A percentile compares a stretch with the other conserved stretches of the same genome.
Conservation (phyloP, 805 yeast species). For the Wickerhamomyces bisporus region DNA sequence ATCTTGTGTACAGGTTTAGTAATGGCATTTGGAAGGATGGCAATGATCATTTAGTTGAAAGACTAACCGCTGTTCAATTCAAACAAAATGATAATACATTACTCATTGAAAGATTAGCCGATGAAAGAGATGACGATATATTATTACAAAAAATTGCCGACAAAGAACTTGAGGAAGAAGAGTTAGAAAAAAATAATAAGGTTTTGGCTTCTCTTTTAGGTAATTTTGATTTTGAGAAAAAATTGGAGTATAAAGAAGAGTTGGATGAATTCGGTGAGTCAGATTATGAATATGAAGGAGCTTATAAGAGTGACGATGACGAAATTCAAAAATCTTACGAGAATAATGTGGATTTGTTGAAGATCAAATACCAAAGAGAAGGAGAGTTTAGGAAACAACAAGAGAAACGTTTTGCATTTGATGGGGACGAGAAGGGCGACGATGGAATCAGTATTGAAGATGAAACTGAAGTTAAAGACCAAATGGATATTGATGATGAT, state of each 20-base stretch:
- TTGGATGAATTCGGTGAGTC: constrained; percentile 36
- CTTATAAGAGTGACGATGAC: constrained; percentile 24
- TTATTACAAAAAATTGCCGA: constrained; percentile 24
- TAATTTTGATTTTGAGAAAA: constrained; percentile 48
- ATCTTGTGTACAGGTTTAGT: constrained; percentile 56
- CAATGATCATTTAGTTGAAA: constrained; percentile 72
- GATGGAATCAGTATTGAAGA: constrained; percentile 15
- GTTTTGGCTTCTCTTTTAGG: constrained; percentile 44
- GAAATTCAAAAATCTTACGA: constrained; percentile 24
- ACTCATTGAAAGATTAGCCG: constrained; percentile 11
- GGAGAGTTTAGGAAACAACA: constrained; percentile 20
- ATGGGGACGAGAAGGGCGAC: constrained; percentile 17
- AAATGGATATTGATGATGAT: constrained; percentile 22
- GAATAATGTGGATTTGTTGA: constrained; percentile 4
- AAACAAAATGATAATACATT: constrained; percentile 15
- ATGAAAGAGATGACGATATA: constrained; percentile 12
- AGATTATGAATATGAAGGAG: constrained; percentile 43
- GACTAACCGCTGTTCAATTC: constrained; percentile 24
- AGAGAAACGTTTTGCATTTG: constrained; percentile 7
- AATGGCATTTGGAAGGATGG: constrained; percentile 79
- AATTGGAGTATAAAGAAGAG: constrained; percentile 36
- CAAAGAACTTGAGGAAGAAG: constrained; percentile 34
- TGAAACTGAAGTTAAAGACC: constrained; percentile 14
- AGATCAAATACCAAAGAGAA: constrained; percentile 25
- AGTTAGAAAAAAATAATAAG: constrained; percentile 38